A percentile compares a stretch with the other conserved stretches of the same genome.
Conservation (phyloP, 202 grass and related monocot genomes). For the Brachypodium distachyon region DNA sequence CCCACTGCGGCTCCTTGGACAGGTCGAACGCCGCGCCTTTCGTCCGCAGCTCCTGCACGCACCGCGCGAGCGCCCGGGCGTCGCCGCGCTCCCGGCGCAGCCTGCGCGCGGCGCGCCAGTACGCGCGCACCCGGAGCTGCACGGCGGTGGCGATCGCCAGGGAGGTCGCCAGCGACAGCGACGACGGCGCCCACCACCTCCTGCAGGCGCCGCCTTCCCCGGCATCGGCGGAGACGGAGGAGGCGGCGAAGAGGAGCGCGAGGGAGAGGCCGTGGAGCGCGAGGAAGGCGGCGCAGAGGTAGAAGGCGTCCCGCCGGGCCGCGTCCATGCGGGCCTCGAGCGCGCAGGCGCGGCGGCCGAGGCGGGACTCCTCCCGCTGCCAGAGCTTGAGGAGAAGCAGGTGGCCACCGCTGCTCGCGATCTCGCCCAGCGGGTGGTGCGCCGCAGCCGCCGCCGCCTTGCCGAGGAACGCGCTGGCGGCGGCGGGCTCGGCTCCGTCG, state of each 20-base stretch:
- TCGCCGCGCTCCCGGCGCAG: slow-evolving; percentile 58
- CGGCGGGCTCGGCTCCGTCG: slow-evolving; percentile 6
- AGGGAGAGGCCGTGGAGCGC: slow-evolving; percentile 78
- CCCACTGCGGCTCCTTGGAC: slow-evolving; percentile 71
- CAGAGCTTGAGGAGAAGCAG: slow-evolving; percentile 85
- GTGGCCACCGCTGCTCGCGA: slow-evolving; percentile 68
- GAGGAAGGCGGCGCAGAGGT: slow-evolving; percentile 76
- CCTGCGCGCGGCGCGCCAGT: slow-evolving; percentile 47
- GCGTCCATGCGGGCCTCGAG: slow-evolving; percentile 62
- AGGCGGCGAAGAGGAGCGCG: slow-evolving; percentile 73
- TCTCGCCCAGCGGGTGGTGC: slow-evolving; percentile 67
- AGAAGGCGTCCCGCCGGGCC: slow-evolving; percentile 62
- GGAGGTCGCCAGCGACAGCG: slow-evolving; percentile 52
- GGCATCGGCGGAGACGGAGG: too few relatives aligned
- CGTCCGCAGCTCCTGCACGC: slow-evolving; percentile 76
- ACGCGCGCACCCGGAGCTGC: slow-evolving; percentile 48
- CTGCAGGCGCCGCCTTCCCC: slow-evolving; percentile 33
- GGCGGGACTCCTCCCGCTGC: slow-evolving; percentile 76
- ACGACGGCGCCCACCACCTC: slow-evolving; percentile 77
- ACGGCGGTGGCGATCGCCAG: slow-evolving; percentile 59
- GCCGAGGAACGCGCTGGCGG: background rate
- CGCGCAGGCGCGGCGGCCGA: slow-evolving; percentile 36
- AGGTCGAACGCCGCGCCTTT: slow-evolving; percentile 80
- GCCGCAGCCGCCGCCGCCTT: background rate
- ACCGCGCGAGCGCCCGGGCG: slow-evolving; percentile 50